Evolutionary conservation across 1,284 basidiomycete species (phyloP).

Genomic region (Ustilago loliicola): DNA sequence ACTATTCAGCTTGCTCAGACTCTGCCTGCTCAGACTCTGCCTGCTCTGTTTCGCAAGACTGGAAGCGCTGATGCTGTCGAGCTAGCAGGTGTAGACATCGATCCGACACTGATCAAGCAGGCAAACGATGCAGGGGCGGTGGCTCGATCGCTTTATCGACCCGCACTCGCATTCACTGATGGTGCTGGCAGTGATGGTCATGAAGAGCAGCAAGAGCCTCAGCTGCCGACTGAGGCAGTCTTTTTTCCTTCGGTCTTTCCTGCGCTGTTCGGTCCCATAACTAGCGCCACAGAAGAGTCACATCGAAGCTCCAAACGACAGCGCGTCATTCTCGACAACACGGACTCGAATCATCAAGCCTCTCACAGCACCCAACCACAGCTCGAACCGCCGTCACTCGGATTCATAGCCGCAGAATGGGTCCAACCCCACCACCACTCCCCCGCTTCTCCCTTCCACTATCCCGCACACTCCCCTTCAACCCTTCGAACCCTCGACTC

Average conservation of each 20-base stretch:
- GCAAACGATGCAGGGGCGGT: conserved; percentile 25
- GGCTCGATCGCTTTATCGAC: conserved; percentile 26
- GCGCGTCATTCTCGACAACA: not conserved
- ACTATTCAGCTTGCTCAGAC: conserved; percentile 39
- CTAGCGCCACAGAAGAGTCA: not conserved
- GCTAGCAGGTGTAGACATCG: conserved; percentile 42
- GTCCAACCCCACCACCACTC: conserved; percentile 10
- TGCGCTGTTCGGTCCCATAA: conserved; percentile 20
- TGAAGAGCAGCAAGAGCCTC: not conserved
- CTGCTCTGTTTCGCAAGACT: not conserved
- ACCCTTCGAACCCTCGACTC: not conserved
- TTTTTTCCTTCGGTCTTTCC: conserved; percentile 44
- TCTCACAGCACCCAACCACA: too few relatives aligned
- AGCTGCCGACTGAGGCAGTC: conserved; percentile 16
- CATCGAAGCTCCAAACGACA: conserved; percentile 5
- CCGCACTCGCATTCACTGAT: not conserved
- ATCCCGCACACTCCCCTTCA: not conserved
- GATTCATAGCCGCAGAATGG: conserved; percentile 33
- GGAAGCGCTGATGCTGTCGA: not conserved
- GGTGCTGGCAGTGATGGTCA: not conserved
- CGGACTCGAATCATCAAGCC: not conserved
- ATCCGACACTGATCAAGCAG: conserved; percentile 32
- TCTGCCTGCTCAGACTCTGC: conserved; percentile 21
- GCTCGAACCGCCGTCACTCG: conserved; percentile 9
- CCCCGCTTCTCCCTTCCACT: not conserved